Evolutionary conservation across 1,284 basidiomycete species (phyloP).

Genomic region (Neolentinus lepideus): DNA sequence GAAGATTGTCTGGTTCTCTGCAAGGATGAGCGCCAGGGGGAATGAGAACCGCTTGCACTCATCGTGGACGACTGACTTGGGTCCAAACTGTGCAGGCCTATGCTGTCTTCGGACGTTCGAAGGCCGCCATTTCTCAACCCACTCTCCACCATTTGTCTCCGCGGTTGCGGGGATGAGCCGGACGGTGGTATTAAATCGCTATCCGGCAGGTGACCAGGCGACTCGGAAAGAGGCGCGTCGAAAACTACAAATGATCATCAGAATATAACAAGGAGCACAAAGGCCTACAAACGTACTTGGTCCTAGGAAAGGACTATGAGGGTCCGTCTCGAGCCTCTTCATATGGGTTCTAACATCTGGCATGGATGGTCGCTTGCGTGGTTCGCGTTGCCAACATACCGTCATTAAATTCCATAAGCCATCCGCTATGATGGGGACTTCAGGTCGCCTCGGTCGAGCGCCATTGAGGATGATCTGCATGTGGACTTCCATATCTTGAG

Average conservation of each 20-base stretch:
- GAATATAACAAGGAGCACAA: background rate
- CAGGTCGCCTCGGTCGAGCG: constrained; percentile 25
- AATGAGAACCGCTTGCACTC: no score
- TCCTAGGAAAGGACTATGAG: background rate
- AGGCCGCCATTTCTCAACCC: no score
- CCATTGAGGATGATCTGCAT: constrained; percentile 22
- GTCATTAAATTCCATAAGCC: constrained; percentile 31
- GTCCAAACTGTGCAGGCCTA: no score
- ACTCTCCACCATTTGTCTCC: no score
- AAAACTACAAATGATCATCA: background rate
- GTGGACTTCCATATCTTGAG: constrained; percentile 23
- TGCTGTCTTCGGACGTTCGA: no score
- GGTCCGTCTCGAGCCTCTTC: constrained; percentile 7
- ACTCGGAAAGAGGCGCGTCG: background rate
- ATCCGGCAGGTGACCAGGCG: constrained; percentile 3
- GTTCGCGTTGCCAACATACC: constrained; percentile 30
- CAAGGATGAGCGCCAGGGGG: no score
- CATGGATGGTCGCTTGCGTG: constrained; percentile 31
- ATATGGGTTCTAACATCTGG: constrained; percentile 18
- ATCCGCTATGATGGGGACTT: constrained; percentile 19
- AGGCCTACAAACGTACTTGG: background rate
- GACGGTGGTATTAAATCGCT: background rate
- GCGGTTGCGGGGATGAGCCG: background rate
- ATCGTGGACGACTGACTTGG: no score
- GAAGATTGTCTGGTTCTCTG: no score